Evolutionary conservation across 2,329 filamentous ascomycete species (phyloP).

Genomic region (Cladosporium oxysporum): DNA sequence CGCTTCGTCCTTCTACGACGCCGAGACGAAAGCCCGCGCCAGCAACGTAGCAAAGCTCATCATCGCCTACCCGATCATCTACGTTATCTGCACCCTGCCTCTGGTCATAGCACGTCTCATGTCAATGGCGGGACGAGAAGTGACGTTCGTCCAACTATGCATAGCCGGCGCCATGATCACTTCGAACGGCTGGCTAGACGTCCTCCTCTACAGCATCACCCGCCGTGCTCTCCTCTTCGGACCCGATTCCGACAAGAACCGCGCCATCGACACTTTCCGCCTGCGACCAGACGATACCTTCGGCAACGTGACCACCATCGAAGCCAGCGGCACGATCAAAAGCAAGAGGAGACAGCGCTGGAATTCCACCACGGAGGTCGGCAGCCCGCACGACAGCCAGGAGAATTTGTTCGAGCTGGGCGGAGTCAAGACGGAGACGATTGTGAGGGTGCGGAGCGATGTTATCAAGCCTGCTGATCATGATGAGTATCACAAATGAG

Average conservation of each 20-base stretch:
- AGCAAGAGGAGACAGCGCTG: constrained; percentile 3
- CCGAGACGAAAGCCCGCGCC: constrained; percentile 38
- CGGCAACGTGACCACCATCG: constrained; percentile 32
- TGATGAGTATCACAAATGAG: background rate
- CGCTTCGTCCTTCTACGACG: constrained; percentile 39
- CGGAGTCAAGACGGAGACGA: constrained; percentile 12
- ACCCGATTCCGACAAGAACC: constrained; percentile 42
- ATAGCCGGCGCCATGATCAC: constrained; percentile 58
- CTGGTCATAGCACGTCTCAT: constrained; percentile 64
- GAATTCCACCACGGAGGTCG: background rate
- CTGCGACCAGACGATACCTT: constrained; percentile 27
- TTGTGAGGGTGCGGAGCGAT: constrained; percentile 13
- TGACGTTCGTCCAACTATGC: constrained; percentile 46
- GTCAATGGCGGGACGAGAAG: constrained; percentile 54
- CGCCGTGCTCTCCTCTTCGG: constrained; percentile 56
- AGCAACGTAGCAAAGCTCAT: constrained; percentile 54
- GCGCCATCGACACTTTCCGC: constrained; percentile 30
- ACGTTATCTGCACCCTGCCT: constrained; percentile 66
- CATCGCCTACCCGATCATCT: constrained; percentile 67
- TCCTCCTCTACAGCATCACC: constrained; percentile 57
- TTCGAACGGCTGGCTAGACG: constrained; percentile 59
- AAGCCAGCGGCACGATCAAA: constrained; percentile 18
- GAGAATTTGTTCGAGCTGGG: constrained; percentile 13
- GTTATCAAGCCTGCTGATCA: background rate
- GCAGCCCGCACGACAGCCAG: constrained; percentile 7